Percentiles rank a stretch among this genome's conserved stretches.
Conservation (phyloP, 1,284 basidiomycete species). For the Marasmius sp. region DNA sequence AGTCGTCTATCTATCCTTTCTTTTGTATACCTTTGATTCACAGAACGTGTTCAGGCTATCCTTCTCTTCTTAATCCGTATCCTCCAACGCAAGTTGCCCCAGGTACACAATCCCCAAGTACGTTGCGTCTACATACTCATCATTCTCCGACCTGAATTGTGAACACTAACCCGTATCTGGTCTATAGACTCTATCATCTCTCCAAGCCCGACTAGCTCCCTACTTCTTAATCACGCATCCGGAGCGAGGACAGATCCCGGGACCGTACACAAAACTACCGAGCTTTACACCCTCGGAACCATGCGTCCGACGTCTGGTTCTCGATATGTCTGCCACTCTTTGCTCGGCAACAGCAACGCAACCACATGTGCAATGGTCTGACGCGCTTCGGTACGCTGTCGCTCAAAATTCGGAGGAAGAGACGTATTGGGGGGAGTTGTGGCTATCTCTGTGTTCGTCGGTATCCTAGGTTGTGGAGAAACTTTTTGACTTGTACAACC, state of each 20-base stretch:
- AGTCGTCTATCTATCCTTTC: constrained; percentile 16
- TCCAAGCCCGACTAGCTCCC: constrained; percentile 65
- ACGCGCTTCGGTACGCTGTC: not conserved
- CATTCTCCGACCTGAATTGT: constrained; percentile 16
- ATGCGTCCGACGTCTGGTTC: constrained; percentile 30
- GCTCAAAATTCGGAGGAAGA: constrained; percentile 22
- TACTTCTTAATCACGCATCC: constrained; percentile 79
- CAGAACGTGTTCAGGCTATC: constrained; percentile 44
- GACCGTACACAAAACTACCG: constrained; percentile 71
- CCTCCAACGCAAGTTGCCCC: constrained; percentile 52
- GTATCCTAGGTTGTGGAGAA: no score
- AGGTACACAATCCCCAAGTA: constrained; percentile 28
- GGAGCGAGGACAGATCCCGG: constrained; percentile 62
- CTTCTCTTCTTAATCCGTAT: constrained; percentile 63
- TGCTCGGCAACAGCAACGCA: constrained; percentile 14
- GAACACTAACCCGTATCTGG: constrained; percentile 1
- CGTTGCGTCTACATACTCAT: not conserved
- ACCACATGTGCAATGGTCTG: constrained; percentile 14
- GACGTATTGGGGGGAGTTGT: not conserved
- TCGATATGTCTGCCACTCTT: constrained; percentile 46
- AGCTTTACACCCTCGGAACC: not conserved
- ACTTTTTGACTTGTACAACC: no score
- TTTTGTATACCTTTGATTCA: not conserved
- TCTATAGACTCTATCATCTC: constrained; percentile 37
- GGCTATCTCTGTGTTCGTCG: not conserved